These are phyloP conservation scores for Alternaria arborescens DNA, from an alignment of 2,329 filamentous ascomycete genomes.

Conservation along the genomic window DNA sequence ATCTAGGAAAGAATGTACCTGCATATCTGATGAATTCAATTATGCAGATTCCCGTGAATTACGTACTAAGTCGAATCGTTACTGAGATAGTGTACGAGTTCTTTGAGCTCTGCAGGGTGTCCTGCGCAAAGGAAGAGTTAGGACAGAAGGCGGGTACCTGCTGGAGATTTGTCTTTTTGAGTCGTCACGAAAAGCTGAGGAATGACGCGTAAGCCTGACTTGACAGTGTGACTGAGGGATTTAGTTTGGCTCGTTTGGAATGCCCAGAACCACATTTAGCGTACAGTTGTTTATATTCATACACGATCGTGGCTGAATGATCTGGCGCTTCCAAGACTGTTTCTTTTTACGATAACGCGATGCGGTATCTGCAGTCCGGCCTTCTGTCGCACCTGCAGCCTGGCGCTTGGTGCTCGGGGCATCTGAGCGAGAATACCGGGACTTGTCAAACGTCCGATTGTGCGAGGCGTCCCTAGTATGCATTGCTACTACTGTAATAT, in stretches of 20 bases:
- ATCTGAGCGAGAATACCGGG: background rate
- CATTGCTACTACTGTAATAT: background rate
- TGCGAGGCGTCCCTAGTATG: background rate
- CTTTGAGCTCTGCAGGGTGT: background rate
- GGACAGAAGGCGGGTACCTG: background rate
- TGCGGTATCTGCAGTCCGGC: background rate
- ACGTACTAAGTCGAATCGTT: background rate
- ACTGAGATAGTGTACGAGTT: background rate
- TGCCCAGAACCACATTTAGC: background rate
- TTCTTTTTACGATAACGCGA: background rate
- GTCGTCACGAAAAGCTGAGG: background rate
- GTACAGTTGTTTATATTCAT: background rate
- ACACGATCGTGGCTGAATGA: background rate
- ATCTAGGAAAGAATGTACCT: conserved; percentile 1
- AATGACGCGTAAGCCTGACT: background rate
- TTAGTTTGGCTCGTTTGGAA: background rate
- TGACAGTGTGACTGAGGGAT: background rate
- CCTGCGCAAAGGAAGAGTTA: background rate
- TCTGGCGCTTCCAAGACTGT: background rate
- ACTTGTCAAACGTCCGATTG: background rate
- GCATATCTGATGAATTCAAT: background rate
- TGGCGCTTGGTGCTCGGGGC: background rate
- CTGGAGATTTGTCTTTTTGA: background rate
- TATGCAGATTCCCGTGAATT: background rate
- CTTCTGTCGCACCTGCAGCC: conserved; percentile 5